phyloP scores from a whole-genome alignment of 2,329 filamentous ascomycete genomes.

The Exophiala calicioides region DNA sequence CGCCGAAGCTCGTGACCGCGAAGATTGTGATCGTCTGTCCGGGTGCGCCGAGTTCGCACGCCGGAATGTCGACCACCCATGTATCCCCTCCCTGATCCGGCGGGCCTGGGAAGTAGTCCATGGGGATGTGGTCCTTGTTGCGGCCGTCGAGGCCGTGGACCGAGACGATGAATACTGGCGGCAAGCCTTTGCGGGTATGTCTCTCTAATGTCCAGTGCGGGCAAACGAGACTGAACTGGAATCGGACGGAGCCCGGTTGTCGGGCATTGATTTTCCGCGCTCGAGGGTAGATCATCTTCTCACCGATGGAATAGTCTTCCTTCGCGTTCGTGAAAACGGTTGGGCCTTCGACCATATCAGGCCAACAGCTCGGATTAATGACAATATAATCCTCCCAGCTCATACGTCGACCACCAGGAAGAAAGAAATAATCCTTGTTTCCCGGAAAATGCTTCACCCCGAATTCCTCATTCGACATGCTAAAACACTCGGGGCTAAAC shows the following conservation, averaged over 20 bases:
- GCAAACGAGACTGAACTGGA: conserved; percentile 78
- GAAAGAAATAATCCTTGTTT: conserved; percentile 69
- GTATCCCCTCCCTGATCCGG: conserved; percentile 68
- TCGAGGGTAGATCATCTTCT: conserved; percentile 63
- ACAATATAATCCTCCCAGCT: conserved; percentile 82
- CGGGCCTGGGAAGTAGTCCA: conserved; percentile 54
- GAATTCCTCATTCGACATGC: conserved; percentile 74
- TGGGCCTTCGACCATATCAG: conserved; percentile 44
- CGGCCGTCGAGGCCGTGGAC: conserved; percentile 67
- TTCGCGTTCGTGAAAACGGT: conserved; percentile 50
- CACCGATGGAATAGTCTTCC: conserved; percentile 54
- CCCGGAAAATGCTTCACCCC: conserved; percentile 76
- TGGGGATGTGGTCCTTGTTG: conserved; percentile 67
- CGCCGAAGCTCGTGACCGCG: conserved; percentile 58
- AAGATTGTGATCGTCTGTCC: conserved; percentile 69
- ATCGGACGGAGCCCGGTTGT: conserved; percentile 63
- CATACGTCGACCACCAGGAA: conserved; percentile 66
- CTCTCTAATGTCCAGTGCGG: conserved; percentile 75
- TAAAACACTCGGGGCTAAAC: conserved; percentile 66
- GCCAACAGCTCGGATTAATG: conserved; percentile 55
- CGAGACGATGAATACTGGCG: conserved; percentile 69
- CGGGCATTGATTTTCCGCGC: conserved; percentile 62
- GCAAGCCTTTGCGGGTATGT: conserved; percentile 64
- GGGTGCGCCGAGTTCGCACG: conserved; percentile 64
- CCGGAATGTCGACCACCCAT: conserved; percentile 76